Evolutionary conservation across 441 rosid genomes (phyloP), one percentile per base, ranked within the genome.

Genomic region (Adansonia gregorii): DNA sequence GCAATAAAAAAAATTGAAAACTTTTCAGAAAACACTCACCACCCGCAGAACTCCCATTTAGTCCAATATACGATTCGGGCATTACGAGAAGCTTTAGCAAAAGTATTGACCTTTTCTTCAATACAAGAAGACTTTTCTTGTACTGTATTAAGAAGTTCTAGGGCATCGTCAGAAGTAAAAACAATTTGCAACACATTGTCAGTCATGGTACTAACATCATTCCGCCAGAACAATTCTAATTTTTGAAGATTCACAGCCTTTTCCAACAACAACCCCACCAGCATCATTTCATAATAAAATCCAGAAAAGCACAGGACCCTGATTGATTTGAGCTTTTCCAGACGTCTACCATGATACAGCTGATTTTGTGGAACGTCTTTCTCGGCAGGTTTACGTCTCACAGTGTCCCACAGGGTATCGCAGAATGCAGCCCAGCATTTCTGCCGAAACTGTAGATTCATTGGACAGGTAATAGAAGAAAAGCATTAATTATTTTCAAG

Each of bases 221-320:
- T 31, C 41, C 41, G 66, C 66, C 41, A 60, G 2, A 60, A 27
- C 41, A 60, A 31, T 31, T 31, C 6, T 2, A 60, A 15, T 12
- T 24, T 24, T 60, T 12, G 41, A 24, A 60, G 66, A 24, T 60
- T 60, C 65, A 60, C 65, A 60, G 65, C 66, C 41, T 11, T 60
- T 12, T 24, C 66, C 41, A 60, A 24, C n/a, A 60, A 14, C 41
- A 60, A 22, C 66, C 15, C 1, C 66, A 60, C 41, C 66, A 60
- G 5, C 66, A 11, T 4, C 66, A 60, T 60, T 60, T 60, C 39
- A 11, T n/a, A 15, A 10, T 11, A 2, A 60, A 11, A 24, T 11
- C 66, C 66, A 24, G 66, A 60, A 60, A 60, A 60, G 66, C 66
- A 22, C 8, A 10, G 1, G n/a, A 60, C 17, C 8, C 6, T 14